Evolutionary conservation across 1,139 yeast species (phyloP), one percentile per base, ranked within the genome.

Genomic region (Blastobotrys indianensis): DNA sequence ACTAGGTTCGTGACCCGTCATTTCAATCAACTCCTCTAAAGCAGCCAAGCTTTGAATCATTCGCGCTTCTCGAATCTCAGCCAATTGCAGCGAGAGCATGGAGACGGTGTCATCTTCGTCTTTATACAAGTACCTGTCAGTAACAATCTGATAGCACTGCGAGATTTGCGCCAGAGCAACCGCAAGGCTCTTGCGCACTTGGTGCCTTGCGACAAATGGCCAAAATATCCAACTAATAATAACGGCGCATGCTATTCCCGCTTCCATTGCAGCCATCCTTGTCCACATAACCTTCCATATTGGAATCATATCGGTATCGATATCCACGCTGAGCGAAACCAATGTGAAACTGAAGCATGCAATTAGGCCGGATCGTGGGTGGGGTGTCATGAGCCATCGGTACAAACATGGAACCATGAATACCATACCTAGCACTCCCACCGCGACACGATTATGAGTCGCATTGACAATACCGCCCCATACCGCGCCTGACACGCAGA

Each of bases 151-250:
- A 50, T 73, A 75, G 1, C 75, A 69, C 51, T 71, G 73, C 12
- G 74, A 66, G 28, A 74, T 59, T 51, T 74, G 72, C 1, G 66
- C 57, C 12, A 75, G 51, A 33, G 74, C 50, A 1, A 66, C 61
- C 1, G 76, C 62, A 41, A 69, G 59, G 0, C 75, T 69, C 8
- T 62, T 52, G 30, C 72, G 65, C 4, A 74, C 62, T 48, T 73
- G 76, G 11, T 62, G 64, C 30, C 72, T 65, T 1, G 77, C 75
- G 17, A 65, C 65, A 54, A 73, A 73, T 1, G 79, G 75, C 77
- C 78, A 74, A 15, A 74, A 58, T 1, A 73, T 44, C 76, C 77
- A 73, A 47, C 69, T 72, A 2, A 71, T 59, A 1, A 69, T 51
- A 32, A 71, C 61, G 0, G 77, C 60, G 1, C 67, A 50, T 9